Evolutionary conservation across 2,329 filamentous ascomycete genomes (phyloP), one percentile per base, ranked within the genome.

Genomic region (Colletotrichum australisinense): DNA sequence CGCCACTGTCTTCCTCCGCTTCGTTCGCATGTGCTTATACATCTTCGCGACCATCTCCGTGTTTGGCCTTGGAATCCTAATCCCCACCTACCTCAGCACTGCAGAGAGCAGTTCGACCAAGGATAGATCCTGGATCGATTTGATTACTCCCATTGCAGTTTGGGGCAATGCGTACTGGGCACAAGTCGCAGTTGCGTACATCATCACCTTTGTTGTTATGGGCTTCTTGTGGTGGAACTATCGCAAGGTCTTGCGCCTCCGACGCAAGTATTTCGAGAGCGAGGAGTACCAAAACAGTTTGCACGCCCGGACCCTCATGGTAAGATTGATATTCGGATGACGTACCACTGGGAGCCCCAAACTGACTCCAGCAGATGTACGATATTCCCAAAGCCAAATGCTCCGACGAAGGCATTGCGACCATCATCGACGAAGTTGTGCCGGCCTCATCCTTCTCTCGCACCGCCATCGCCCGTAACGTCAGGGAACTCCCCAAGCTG

Each of bases 211-310:
- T n/a, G 88, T 95, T 24, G 88, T 98, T 16, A 92, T 90, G 71
- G 92, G 88, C 67, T 97, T 97, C 77, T 84, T 99, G 32, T 99
- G 95, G 95, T 93, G 89, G 85, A 98, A 98, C 79, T 98, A 98
- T 82, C 88, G 89, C 38, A 92, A 91, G 60, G 88, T 99, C 24
- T 83, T 91, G 19, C 84, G 86, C 42, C 83, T 99, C 75, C 90
- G 95, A 74, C 90, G 94, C 72, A 85, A 89, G 55, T 98, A 97
- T 79, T 96, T 98, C 78, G 90, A 96, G 78, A 96, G 92, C 77
- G 87, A 93, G 0, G 96, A 98, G 55, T 99, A 98, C 78, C 95
- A 97, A 81, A 90, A 90, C 72, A 97, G 95, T 81, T 85, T 98
- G 69, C 94, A 98, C 82, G 92, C 97, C 1, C 84, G 91, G 69